Evolutionary conservation across 768 basidiomycete species (phyloP).

Genomic region (Tricholoma furcatifolium): DNA sequence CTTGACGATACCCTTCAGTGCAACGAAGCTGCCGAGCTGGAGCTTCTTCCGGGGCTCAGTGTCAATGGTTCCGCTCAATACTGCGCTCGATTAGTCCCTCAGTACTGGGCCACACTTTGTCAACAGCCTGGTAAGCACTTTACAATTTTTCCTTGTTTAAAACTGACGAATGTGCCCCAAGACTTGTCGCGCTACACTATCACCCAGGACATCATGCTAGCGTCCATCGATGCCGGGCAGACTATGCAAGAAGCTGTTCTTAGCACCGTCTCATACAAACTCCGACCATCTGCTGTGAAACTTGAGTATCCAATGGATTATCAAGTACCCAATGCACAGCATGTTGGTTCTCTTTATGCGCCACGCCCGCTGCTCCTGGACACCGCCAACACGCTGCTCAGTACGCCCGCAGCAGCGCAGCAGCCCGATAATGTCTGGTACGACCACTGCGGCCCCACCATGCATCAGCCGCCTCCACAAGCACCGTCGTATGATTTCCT

Average conservation of each 20-base stretch:
- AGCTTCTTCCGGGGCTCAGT: slow-evolving; percentile 6
- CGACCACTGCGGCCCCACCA: slow-evolving; percentile 3
- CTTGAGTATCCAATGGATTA: slow-evolving; percentile 1
- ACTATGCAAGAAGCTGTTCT: slow-evolving; percentile 14
- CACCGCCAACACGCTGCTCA: slow-evolving; percentile 14
- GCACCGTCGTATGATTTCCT: slow-evolving; percentile 9
- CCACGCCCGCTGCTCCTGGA: slow-evolving; percentile 15
- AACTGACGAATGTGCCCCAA: background rate
- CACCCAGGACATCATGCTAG: slow-evolving; percentile 20
- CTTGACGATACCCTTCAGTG: slow-evolving; percentile 20
- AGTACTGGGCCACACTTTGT: slow-evolving; percentile 24
- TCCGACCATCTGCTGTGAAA: slow-evolving; percentile 9
- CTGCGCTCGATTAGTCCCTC: slow-evolving; percentile 21
- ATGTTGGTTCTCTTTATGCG: slow-evolving; percentile 3
- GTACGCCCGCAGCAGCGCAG: background rate
- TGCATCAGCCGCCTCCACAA: background rate
- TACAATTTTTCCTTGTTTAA: background rate
- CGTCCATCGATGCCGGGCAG: slow-evolving; percentile 8
- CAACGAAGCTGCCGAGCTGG: slow-evolving; percentile 22
- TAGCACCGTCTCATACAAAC: slow-evolving; percentile 16
- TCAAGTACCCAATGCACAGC: background rate
- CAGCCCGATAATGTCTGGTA: slow-evolving; percentile 6
- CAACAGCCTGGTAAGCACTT: slow-evolving; percentile 17
- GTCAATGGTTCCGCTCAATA: slow-evolving; percentile 10
- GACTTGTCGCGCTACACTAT: slow-evolving; percentile 24